Evolutionary conservation across 2,329 filamentous ascomycete genomes (phyloP), one percentile per base, ranked within the genome.

Genomic region (Myotisia sp.): DNA sequence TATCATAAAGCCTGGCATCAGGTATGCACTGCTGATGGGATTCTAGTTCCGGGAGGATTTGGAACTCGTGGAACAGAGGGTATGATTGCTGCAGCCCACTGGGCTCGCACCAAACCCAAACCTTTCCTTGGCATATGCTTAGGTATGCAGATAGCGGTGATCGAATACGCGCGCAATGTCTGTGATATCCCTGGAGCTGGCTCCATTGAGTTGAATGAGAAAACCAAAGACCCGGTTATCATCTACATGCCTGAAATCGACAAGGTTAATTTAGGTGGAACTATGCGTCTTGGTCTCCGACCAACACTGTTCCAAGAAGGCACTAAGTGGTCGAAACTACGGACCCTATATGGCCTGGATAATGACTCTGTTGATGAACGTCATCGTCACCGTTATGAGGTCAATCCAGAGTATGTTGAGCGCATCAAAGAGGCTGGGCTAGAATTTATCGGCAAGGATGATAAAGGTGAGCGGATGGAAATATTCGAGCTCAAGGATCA

Each of bases 161-260:
- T 94, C 45, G 86, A 95, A 57, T 83, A 75, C 47, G 84, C 85
- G 2, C 75, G 85, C 26, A 76, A 83, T 44, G 64, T 87, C 1
- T 80, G 75, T 58, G 71, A 71, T 18, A 67, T 85, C 42, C 55
- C 59, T 3, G 58, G 64, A 27, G 72, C 71, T 1, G 65, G 64
- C 3, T 71, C 65, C 4, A 64, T 64, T 36, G 73, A 77, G 44
- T 67, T 76, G 43, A 56, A 71, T 36, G 54, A 58, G 6, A 38
- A 53, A 10, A 70, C 75, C n/a, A 62, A 74, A 30, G 66, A 85
- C 50, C 74, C 71, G 17, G 71, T 82, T 18, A 74, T 98, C 45
- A 71, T 95, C 46, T 87, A 80, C 61, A 98, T 95, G 90, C 87
- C 87, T 2, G 87, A 94, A 55, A 71, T 80, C 45, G 71, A 79